Evolutionary conservation across 2,329 filamentous ascomycete genomes (phyloP).

Genomic region (Zopfia rhizophila): DNA sequence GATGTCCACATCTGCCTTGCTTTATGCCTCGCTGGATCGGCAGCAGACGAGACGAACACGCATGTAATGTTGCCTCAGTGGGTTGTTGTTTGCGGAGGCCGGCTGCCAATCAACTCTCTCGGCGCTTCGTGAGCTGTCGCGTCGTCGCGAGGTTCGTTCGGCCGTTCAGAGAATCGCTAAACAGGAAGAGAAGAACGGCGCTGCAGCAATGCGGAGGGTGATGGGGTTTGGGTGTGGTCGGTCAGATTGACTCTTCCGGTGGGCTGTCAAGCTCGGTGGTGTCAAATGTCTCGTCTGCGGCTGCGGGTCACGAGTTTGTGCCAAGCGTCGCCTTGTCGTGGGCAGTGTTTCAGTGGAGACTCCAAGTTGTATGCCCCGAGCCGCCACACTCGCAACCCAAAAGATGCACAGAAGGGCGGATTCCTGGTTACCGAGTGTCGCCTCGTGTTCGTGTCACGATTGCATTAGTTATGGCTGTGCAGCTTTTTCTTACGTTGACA

Average conservation of each 20-base stretch:
- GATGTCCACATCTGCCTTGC: slow-evolving; percentile 28
- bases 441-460: too few species aligned
- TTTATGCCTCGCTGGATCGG: slow-evolving; percentile 18
- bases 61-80: slow-evolving; percentile 1
- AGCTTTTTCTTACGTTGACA: too few species aligned
- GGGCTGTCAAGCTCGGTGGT: not conserved
- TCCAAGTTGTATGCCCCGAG: too few species aligned
- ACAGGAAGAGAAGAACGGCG: too few species aligned
- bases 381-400: too few species aligned
- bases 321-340: too few species aligned
- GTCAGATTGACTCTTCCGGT: slow-evolving; percentile 2
- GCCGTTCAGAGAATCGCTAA: slow-evolving; percentile 1
- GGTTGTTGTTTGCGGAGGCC: not conserved
- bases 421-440: too few species aligned
- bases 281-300: slow-evolving; percentile 3
- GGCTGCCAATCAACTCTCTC: slow-evolving; percentile 4
- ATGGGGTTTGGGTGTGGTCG: slow-evolving; percentile 1
- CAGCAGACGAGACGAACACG: not conserved
- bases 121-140: slow-evolving; percentile 15
- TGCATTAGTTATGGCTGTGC: too few species aligned
- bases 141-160: not conserved
- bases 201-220: not conserved
- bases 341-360: too few species aligned
- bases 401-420: too few species aligned
- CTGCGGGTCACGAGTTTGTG: too few species aligned